Base-by-base conservation (phyloP, 2,329 filamentous ascomycete species). In the Mariannaea elegans region DNA sequence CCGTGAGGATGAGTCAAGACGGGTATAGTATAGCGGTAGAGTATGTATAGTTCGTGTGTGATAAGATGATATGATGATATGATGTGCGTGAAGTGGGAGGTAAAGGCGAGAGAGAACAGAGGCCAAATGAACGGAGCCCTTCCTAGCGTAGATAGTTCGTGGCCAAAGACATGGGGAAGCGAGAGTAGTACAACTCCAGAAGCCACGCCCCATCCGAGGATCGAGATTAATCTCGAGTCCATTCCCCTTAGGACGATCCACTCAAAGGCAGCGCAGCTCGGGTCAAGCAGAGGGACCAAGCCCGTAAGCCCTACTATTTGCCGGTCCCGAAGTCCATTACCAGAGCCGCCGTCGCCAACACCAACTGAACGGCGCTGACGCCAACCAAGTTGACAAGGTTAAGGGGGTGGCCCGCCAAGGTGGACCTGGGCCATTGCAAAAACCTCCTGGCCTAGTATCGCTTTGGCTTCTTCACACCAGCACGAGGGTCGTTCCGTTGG, bases 381-480 rank as follows among this genome's bases (percentile, higher is more conserved):
- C 49, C 36, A 52, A 24, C 24, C 38, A 39, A 32, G 49, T n/a
- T n/a, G 44, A 74, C 63, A 48, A 74, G 61, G 29, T 72, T 73
- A 45, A 79, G 52, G 36, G 75, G n/a, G n/a, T n/a, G n/a, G n/a
- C 45, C 52, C 70, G 67, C 38, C 71, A 70, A 41, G 73, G 55
- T 79, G 80, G 4, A 71, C 48, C 14, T 72, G 68, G 56, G n/a
- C n/a, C n/a, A n/a, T n/a, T 76, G 77, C 19, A 72, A 72, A 45
- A 73, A 66, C 21, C 77, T 76, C 45, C 75, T 67, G 38, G 67
- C 71, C 50, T 76, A 73, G 56, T 75, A 74, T 51, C 48, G 48
- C 48, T 14, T 8, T 34, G 47, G 47, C 47, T 38, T 34, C n/a
- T n/a, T n/a, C n/a, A n/a, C n/a, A n/a, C n/a, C 48, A 51, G 23